Base-by-base conservation (phyloP, 106 monocot genomes). In the Amphibolis antarctica region DNA sequence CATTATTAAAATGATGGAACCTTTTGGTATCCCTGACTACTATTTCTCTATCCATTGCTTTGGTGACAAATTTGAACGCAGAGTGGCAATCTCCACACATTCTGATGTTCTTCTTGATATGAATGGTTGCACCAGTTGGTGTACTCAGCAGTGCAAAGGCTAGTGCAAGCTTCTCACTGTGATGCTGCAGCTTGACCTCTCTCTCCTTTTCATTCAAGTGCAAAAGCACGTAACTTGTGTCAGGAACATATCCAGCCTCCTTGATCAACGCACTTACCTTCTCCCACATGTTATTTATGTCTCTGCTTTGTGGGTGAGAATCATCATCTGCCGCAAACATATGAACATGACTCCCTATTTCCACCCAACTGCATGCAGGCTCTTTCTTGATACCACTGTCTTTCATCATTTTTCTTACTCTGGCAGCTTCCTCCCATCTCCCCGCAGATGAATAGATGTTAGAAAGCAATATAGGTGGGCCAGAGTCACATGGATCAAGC, bases 331-430 rank as follows among this genome's bases (percentile, higher is more conserved):
- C 57, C 6, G 59, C 68, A 58, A 69, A 69, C 36, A 28, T 58
- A 23, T 69, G 68, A 28, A 69, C 46, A 20, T 24, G 47, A 29
- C 59, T 69, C 23, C 28, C 58, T 46, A 69, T 27, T 57, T 69
- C 68, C 23, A 69, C 68, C 68, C 68, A 69, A 58, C 68, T 69
- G 18, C 58, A 69, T 24, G 68, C 68, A 56, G 68, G 68, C n/a
- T 69, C 68, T 19, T 69, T 69, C 58, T 69, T 69, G 15, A 69
- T 43, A 24, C 68, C 68, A 24, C 10, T 26, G n/a, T 69, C 58
- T 59, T 59, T 69, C 68, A 69, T 69, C 46, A 17, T 69, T 58
- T 47, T 69, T 45, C 68, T 31, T 26, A 59, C 68, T 24, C 44
- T 47, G 25, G 68, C 68, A 15, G 58, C 68, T 25, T 69, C 68